Base-by-base conservation (phyloP, 345 rosid genomes). In the Citrus australasica region DNA sequence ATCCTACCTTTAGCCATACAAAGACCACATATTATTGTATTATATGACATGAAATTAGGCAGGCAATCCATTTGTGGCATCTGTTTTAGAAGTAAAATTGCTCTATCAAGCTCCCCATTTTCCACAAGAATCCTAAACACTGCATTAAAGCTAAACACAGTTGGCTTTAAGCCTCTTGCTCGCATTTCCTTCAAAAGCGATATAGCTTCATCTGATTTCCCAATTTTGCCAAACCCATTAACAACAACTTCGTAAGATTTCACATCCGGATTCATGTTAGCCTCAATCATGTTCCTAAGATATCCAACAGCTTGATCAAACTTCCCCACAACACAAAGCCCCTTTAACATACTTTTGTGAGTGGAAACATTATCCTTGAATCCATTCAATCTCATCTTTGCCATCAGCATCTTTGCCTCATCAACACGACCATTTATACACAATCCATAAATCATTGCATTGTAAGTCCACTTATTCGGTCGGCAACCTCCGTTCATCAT, bases 311-410 rank as follows among this genome's bases (percentile, higher is more conserved):
- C 87, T 64, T 85, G 80, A 6, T 61, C 63, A 3, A 78, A 71
- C 78, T 80, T 83, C 70, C 81, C 81, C 4, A 40, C 83, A 24
- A 37, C 6, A 27, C 67, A 76, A 35, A 85, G 79, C 55, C 90
- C 88, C 73, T 85, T 87, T 22, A 83, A 73, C 40, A 87, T 85
- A 35, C 80, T 85, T 27, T 66, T 65, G 71, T 76, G 85, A 68
- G 85, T 83, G 3, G 81, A 80, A 67, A 60, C 28, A 77, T 82
- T 83, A 46, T 83, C 88, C 71, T 63, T 85, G 75, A 82, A 22
- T 7, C 88, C 88, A 74, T 80, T 79, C 46, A 83, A 74, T 56
- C 88, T 83, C 90, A 87, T 87, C 69, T 80, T 68, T 22, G 83
- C 73, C 37, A 83, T 55, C 81, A 83, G 37, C 74, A 25, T 70